These are phyloP conservation scores for Candida corydali DNA, from an alignment of 805 yeast genomes.

Conservation along the genomic window DNA sequence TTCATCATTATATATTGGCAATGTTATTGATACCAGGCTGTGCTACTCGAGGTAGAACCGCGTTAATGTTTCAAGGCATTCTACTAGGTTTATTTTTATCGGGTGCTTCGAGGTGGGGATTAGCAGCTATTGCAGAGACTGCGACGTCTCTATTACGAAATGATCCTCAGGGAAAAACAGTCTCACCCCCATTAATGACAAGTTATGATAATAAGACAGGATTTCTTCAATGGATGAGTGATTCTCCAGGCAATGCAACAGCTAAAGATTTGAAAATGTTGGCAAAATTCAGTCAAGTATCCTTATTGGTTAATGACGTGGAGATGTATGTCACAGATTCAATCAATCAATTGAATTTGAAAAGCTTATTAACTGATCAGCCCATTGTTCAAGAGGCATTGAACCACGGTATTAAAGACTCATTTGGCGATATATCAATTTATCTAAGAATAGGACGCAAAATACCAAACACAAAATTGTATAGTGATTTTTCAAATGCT, in stretches of 20 bases:
- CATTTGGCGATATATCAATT: conserved; percentile 31
- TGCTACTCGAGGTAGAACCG: conserved; percentile 64
- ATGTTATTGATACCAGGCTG: conserved; percentile 80
- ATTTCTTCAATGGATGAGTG: conserved; percentile 31
- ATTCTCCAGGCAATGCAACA: conserved; percentile 6
- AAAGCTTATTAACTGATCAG: conserved; percentile 16
- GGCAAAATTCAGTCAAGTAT: conserved; percentile 44
- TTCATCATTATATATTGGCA: conserved; percentile 79
- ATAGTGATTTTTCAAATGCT: conserved; percentile 66
- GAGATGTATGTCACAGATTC: conserved; percentile 64
- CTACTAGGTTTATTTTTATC: conserved; percentile 74
- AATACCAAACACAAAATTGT: conserved; percentile 29
- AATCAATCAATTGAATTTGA: conserved; percentile 33
- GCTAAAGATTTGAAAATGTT: conserved; percentile 11
- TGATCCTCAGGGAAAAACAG: conserved; percentile 57
- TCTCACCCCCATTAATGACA: conserved; percentile 48
- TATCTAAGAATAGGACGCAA: conserved; percentile 58
- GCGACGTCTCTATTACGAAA: conserved; percentile 60
- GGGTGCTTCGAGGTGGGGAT: conserved; percentile 91
- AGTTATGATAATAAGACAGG: conserved; percentile 24
- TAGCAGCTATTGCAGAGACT: conserved; percentile 85
- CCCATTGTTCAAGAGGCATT: conserved; percentile 21
- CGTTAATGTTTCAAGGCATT: conserved; percentile 78
- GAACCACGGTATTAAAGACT: conserved; percentile 17
- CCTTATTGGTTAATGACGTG: conserved; percentile 73